Conservation (phyloP, 805 yeast species). For the Wickerhamomyces bisporus region DNA sequence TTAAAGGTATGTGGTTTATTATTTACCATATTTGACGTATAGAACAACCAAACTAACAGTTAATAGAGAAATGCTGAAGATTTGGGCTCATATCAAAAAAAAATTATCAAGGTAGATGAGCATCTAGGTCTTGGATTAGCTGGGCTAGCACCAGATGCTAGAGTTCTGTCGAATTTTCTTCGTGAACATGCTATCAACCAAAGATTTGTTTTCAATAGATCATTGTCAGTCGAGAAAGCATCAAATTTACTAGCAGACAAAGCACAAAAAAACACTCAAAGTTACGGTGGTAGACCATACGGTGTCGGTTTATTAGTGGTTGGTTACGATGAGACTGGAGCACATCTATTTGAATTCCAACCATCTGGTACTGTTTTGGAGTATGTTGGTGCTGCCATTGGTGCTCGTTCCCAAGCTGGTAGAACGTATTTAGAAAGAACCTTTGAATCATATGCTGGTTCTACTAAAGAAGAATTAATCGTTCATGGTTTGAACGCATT, state of each 20-base stretch:
- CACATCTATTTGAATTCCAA: conserved; percentile 91
- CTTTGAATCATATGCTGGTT: conserved; percentile 58
- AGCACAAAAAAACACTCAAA: conserved; percentile 95
- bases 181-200: conserved; percentile 90
- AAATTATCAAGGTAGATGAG: conserved; percentile 83
- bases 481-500: conserved; percentile 85
- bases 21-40: too few species aligned
- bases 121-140: conserved; percentile 95
- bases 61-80: conserved; percentile 85
- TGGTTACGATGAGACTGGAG: conserved; percentile 91
- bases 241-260: conserved; percentile 87
- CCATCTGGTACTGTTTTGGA: conserved; percentile 94
- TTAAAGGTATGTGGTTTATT: conserved; percentile 42
- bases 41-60: too few species aligned
- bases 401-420: conserved; percentile 98
- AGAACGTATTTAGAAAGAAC: conserved; percentile 91
- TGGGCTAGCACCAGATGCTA: conserved; percentile 97
- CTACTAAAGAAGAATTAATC: conserved; percentile 66
- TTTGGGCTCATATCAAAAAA: conserved; percentile 93
- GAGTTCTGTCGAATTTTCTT: conserved; percentile 83
- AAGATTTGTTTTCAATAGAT: conserved; percentile 78
- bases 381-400: conserved; percentile 90
- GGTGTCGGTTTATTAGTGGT: conserved; percentile 92
- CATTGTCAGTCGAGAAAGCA: conserved; percentile 77
- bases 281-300: conserved; percentile 94